Conservation (phyloP, 441 rosid genomes). For the Pelargonium citronellum region DNA sequence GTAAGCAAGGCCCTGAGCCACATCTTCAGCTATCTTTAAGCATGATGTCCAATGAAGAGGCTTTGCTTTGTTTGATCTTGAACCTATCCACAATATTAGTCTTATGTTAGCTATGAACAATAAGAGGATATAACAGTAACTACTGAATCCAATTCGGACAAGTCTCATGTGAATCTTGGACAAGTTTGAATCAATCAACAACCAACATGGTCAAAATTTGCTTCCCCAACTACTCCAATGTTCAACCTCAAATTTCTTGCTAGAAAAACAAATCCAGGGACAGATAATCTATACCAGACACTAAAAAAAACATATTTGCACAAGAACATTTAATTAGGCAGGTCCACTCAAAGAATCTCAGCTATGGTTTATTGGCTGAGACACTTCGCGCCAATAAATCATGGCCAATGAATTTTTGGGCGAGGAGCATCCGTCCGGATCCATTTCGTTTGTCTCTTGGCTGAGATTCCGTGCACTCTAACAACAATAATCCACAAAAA, state of each 20-base stretch:
- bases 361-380: too few species aligned
- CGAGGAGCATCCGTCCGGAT: too few species aligned
- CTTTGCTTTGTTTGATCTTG: conserved; percentile 70
- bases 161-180: neutral
- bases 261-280: neutral
- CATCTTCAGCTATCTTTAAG: conserved; percentile 90
- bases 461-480: too few species aligned
- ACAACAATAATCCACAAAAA: too few species aligned
- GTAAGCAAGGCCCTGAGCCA: conserved; percentile 73
- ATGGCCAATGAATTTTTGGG: too few species aligned
- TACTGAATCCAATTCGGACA: neutral
- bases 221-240: neutral
- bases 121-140: neutral
- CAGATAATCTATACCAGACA: neutral
- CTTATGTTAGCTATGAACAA: neutral
- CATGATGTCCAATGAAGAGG: conserved; percentile 97
- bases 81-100: conserved; percentile 35
- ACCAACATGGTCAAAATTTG: neutral
- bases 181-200: neutral
- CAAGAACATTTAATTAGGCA: neutral
- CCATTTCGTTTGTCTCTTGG: too few species aligned
- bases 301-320: too few species aligned
- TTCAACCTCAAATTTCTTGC: neutral
- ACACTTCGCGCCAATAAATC: too few species aligned
- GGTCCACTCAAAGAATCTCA: too few species aligned